Percentiles rank a stretch among this genome's conserved stretches.
phyloP scores from a whole-genome alignment of 2,329 filamentous ascomycete genomes.

The Fusarium pilosicola region DNA sequence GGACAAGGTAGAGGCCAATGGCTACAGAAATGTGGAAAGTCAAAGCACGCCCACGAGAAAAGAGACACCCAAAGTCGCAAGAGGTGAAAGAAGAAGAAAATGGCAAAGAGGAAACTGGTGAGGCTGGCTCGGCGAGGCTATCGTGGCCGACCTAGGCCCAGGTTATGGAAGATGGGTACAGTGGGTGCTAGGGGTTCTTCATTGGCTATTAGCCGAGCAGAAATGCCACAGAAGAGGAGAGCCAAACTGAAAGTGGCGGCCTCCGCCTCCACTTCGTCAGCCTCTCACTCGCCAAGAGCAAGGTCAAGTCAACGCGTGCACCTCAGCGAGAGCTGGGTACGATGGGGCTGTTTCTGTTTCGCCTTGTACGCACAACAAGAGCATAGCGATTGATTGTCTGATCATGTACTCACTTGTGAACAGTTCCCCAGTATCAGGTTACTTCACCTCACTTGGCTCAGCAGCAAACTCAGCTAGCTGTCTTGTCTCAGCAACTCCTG shows the following conservation, averaged over 20 bases:
- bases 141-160: slow-evolving; percentile 29
- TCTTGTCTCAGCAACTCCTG: background rate
- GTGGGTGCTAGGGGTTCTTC: slow-evolving; percentile 12
- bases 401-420: slow-evolving; percentile 28
- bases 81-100: slow-evolving; percentile 14
- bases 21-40: slow-evolving; percentile 6
- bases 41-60: slow-evolving; percentile 17
- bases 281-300: slow-evolving; percentile 30
- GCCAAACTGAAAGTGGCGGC: slow-evolving; percentile 8
- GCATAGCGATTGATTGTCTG: slow-evolving; percentile 16
- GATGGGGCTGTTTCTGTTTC: slow-evolving; percentile 21
- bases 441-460: background rate
- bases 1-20: slow-evolving; percentile 17
- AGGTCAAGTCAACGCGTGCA: slow-evolving; percentile 16
- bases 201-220: slow-evolving; percentile 45
- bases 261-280: slow-evolving; percentile 41
- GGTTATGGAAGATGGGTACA: slow-evolving; percentile 9
- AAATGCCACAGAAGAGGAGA: slow-evolving; percentile 17
- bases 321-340: slow-evolving; percentile 26
- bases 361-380: slow-evolving; percentile 27
- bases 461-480: background rate
- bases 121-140: slow-evolving; percentile 46
- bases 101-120: slow-evolving; percentile 32
- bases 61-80: slow-evolving; percentile 11
- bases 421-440: background rate